Base-by-base conservation (phyloP, 371 early-diverging fungal genomes). In the Capillidium heterosporum region DNA sequence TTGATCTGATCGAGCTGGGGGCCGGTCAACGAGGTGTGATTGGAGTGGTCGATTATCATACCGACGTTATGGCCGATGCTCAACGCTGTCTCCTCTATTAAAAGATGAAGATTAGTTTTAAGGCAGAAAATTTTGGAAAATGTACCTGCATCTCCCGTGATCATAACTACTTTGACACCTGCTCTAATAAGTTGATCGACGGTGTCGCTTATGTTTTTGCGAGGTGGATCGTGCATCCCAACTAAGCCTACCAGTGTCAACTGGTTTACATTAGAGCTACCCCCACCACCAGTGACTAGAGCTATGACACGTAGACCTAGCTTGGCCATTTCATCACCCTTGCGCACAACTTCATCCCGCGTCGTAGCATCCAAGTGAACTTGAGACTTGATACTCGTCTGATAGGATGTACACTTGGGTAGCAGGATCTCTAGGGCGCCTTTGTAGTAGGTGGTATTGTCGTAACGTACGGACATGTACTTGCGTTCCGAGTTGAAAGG, bases 401-500 rank as follows among this genome's bases (percentile, higher is more conserved):
- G 35, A 13, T 7, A 35, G 7, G 35, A 7, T 7, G 35, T 35
- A 35, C 35, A 35, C 13, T 35, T 35, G 7, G 35, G 35, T 35
- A 35, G 35, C 13, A 35, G 35, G 13, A 15, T 27, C 21, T 55
- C 55, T 10, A 31, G 8, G 13, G 21, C 26, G 8, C 55, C 55
- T 43, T 55, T 55, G 26, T 35, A 40, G 35, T 42, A 43, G 21
- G 40, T 4, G 15, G 60, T 59, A 26, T 48, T 32, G 43, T 59
- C 62, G 26, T 76, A 81, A 26, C 67, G 65, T 19, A 87, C 85
- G 53, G 74, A 70, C 95, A 95, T 96, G 63, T 63, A 83, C 73
- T 96, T 96, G 49, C 75, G 73, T n/a, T 92, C 93, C 3, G 89
- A 85, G 62, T 76, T 84, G 67, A 96, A 96, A 2, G 97, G 90